phyloP scores from a whole-genome alignment of 306 rosid species.

The Albizia julibrissin region DNA sequence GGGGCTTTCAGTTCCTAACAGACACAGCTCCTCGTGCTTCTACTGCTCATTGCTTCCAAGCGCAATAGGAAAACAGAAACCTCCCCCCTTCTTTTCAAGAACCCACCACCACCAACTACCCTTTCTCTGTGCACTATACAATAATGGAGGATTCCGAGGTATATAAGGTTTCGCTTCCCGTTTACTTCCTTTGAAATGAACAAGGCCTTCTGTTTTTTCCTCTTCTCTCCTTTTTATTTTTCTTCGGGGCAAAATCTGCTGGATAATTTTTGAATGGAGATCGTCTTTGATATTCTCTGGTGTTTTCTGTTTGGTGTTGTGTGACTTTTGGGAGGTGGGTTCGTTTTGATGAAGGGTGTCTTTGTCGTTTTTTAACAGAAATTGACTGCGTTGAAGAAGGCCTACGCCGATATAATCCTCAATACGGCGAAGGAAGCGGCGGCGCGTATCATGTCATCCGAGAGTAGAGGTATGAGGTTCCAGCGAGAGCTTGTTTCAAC shows the following conservation, averaged over 20 bases:
- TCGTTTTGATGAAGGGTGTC: conserved; percentile 10
- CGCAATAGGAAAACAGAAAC: conserved; percentile 46
- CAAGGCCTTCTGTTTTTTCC: not conserved
- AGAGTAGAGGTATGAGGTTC: conserved; percentile 57
- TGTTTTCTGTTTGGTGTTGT: not conserved
- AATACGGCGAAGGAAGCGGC: conserved; percentile 88
- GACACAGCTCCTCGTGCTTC: conserved; percentile 53
- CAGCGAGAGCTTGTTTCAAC: conserved; percentile 60
- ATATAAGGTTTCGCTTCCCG: conserved; percentile 19
- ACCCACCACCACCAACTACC: not conserved
- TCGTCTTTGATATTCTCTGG: conserved; percentile 24
- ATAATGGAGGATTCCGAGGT: conserved; percentile 52
- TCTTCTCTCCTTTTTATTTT: not conserved
- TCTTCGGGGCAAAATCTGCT: not conserved
- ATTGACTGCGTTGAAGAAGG: conserved; percentile 82
- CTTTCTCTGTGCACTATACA: not conserved
- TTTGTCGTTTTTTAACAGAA: conserved; percentile 53
- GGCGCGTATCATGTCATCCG: conserved; percentile 72
- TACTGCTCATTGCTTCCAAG: conserved; percentile 26
- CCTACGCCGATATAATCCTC: conserved; percentile 77
- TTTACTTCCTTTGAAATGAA: conserved; percentile 19
- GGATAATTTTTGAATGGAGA: conserved; percentile 15
- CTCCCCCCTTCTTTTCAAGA: conserved; percentile 12
- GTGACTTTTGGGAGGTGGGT: not conserved
- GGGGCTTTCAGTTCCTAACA: conserved; percentile 64